Evolutionary conservation across 2,329 filamentous ascomycete genomes (phyloP).

Genomic region (Bipolaris bicolor): DNA sequence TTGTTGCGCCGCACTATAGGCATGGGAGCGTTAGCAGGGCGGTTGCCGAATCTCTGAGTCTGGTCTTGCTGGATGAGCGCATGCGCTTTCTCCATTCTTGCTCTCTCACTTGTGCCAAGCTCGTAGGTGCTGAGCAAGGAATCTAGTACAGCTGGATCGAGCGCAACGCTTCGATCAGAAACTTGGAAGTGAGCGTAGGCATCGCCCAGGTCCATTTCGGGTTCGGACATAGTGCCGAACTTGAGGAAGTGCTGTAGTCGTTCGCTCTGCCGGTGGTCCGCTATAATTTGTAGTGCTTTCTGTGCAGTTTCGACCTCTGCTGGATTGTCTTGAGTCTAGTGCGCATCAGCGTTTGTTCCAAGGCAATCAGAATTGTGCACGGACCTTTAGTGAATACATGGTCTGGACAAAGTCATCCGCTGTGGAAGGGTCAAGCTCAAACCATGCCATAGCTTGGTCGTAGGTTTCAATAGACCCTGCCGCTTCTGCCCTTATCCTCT

Average conservation of each 20-base stretch:
- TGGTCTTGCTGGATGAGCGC: constrained; percentile 51
- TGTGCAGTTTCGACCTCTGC: constrained; percentile 57
- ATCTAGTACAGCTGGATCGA: constrained; percentile 53
- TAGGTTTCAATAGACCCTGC: constrained; percentile 66
- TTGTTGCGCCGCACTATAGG: constrained; percentile 27
- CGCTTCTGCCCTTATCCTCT: constrained; percentile 63
- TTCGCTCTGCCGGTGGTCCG: constrained; percentile 62
- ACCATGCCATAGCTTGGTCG: constrained; percentile 67
- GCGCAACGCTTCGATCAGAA: constrained; percentile 56
- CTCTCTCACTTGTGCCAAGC: constrained; percentile 54
- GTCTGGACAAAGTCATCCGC: constrained; percentile 65
- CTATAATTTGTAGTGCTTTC: constrained; percentile 65
- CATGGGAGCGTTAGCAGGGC: constrained; percentile 13
- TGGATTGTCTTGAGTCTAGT: constrained; percentile 59
- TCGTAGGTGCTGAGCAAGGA: constrained; percentile 41
- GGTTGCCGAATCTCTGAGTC: constrained; percentile 29
- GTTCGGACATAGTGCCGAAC: constrained; percentile 57
- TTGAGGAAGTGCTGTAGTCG: constrained; percentile 59
- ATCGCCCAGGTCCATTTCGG: constrained; percentile 59
- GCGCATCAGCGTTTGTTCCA: constrained; percentile 13
- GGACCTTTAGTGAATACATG: constrained; percentile 63
- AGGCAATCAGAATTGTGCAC: neutral
- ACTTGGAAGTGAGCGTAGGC: constrained; percentile 54
- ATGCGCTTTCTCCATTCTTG: constrained; percentile 56
- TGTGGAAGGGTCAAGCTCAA: constrained; percentile 57